Evolutionary conservation across 768 basidiomycete genomes (phyloP).

Genomic region (Trichaptum fuscoviolaceum): DNA sequence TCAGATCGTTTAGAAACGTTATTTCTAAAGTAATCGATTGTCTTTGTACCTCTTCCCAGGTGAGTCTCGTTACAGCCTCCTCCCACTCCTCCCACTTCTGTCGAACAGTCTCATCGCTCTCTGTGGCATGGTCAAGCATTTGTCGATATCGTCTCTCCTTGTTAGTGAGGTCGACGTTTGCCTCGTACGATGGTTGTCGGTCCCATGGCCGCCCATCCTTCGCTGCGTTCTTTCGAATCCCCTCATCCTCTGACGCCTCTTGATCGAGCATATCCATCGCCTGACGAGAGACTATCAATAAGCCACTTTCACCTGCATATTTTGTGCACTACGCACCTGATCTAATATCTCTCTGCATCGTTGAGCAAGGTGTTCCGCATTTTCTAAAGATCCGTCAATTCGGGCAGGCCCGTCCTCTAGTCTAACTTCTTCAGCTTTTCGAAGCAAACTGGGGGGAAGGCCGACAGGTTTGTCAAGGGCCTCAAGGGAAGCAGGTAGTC

Average conservation of each 20-base stretch:
- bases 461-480: constrained; percentile 84
- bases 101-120: constrained; percentile 71
- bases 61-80: constrained; percentile 60
- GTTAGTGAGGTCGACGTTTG: constrained; percentile 65
- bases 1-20: background rate
- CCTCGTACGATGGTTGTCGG: constrained; percentile 70
- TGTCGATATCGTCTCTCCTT: constrained; percentile 67
- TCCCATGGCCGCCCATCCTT: constrained; percentile 26
- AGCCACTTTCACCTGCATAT: background rate
- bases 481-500: constrained; percentile 82
- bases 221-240: constrained; percentile 45
- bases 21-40: background rate
- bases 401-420: constrained; percentile 68
- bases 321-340: constrained; percentile 47
- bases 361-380: constrained; percentile 61
- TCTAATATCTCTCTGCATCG: constrained; percentile 60
- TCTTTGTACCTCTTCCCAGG: constrained; percentile 50
- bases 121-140: constrained; percentile 66
- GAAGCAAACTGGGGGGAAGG: constrained; percentile 81
- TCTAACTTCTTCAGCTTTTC: constrained; percentile 81
- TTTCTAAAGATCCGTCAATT: constrained; percentile 67
- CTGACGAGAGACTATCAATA: constrained; percentile 32
- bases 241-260: constrained; percentile 83
- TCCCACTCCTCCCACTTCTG: constrained; percentile 91
- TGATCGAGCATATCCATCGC: constrained; percentile 87